phyloP scores from a whole-genome alignment of 805 yeast genomes.

The Lipomyces yamadae region DNA sequence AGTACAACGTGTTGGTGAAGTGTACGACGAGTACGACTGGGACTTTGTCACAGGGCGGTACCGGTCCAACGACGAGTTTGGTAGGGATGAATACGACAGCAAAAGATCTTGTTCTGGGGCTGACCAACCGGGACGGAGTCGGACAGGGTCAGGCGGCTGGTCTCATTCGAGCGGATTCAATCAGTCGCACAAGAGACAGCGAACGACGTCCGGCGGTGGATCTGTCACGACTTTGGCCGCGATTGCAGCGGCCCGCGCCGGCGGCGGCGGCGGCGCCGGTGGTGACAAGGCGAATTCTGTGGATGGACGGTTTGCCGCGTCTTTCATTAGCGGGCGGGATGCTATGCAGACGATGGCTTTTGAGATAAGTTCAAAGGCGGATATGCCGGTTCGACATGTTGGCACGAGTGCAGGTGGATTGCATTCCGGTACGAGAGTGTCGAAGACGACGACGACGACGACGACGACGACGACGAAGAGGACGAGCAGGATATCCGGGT shows the following conservation, averaged over 20 bases:
- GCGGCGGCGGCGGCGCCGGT: neutral
- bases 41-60: conserved; percentile 8
- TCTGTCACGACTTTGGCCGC: conserved; percentile 13
- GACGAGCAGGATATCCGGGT: neutral
- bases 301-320: conserved; percentile 18
- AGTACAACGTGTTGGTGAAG: neutral
- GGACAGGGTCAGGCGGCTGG: neutral
- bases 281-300: neutral
- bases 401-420: neutral
- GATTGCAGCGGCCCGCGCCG: conserved; percentile 4
- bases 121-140: neutral
- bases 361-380: neutral
- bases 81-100: neutral
- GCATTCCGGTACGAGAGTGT: neutral
- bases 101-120: neutral
- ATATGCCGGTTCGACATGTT: neutral
- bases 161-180: neutral
- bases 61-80: neutral
- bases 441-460: neutral
- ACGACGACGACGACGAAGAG: neutral
- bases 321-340: conserved; percentile 17
- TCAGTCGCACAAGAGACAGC: conserved; percentile 4
- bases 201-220: conserved; percentile 14
- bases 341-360: conserved; percentile 17
- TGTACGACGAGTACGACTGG: conserved; percentile 6